Evolutionary conservation across 192 early-diverging fungal species (phyloP).

Genomic region (Backusella luteola): DNA sequence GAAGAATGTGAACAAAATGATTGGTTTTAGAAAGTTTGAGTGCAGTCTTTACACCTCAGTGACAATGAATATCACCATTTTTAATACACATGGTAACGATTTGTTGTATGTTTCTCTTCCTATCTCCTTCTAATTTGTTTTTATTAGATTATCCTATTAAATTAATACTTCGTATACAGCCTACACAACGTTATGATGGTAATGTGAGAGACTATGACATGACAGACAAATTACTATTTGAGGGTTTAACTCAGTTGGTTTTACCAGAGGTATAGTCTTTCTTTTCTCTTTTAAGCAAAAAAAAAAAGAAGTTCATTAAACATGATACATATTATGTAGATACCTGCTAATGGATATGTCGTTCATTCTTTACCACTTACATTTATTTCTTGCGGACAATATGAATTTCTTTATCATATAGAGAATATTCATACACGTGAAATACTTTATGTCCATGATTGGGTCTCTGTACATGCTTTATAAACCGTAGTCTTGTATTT

Average conservation of each 20-base stretch:
- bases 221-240: constrained; percentile 46
- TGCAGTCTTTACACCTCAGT: constrained; percentile 50
- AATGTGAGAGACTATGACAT: constrained; percentile 52
- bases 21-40: constrained; percentile 35
- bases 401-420: constrained; percentile 52
- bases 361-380: constrained; percentile 50
- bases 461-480: constrained; percentile 25
- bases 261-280: constrained; percentile 45
- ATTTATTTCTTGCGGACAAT: constrained; percentile 53
- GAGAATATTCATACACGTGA: constrained; percentile 52
- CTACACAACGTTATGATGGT: constrained; percentile 49
- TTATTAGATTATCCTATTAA: constrained; percentile 29
- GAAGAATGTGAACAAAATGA: background rate
- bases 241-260: constrained; percentile 51
- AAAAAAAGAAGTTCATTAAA: background rate
- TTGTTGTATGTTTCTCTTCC: background rate
- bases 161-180: constrained; percentile 51
- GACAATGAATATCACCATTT: constrained; percentile 44
- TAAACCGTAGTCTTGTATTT: background rate
- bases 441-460: constrained; percentile 52
- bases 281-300: background rate
- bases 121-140: background rate
- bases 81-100: constrained; percentile 46
- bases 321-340: constrained; percentile 24
- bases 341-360: constrained; percentile 43